phyloP scores from a whole-genome alignment of 257 asterid species.

The Nicotiana knightiana region DNA sequence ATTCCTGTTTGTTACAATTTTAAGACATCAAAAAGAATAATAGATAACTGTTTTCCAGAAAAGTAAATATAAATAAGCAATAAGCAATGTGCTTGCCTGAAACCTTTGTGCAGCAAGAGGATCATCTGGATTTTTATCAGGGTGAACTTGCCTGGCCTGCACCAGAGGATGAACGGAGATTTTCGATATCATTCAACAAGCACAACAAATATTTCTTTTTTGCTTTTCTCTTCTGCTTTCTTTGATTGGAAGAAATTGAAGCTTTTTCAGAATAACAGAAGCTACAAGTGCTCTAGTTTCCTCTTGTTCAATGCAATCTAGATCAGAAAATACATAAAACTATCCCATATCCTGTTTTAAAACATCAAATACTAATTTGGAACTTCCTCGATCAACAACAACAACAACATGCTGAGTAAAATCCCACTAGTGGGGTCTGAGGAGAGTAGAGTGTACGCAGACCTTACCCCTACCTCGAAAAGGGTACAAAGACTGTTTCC shows the following conservation, averaged over 20 bases:
- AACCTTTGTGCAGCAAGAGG: slow-evolving; percentile 84
- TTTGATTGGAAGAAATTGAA: background rate
- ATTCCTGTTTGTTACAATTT: slow-evolving; percentile 35
- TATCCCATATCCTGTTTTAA: background rate
- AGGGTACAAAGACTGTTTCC: no score
- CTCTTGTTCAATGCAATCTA: background rate
- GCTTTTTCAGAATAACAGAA: background rate
- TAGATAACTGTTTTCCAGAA: no score
- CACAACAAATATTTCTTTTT: background rate
- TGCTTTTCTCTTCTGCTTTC: background rate
- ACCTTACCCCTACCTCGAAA: no score
- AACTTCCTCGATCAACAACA: background rate
- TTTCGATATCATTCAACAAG: background rate
- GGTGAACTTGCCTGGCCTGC: slow-evolving; percentile 95
- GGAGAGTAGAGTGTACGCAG: no score
- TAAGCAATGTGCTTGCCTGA: slow-evolving; percentile 43
- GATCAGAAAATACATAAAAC: background rate
- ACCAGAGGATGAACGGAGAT: slow-evolving; percentile 1
- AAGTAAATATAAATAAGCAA: background rate
- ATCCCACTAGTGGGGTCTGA: no score
- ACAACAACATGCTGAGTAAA: no score
- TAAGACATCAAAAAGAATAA: background rate
- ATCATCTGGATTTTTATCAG: slow-evolving; percentile 82
- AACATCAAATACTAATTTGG: background rate
- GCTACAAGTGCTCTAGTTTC: background rate